Evolutionary conservation across 2,329 filamentous ascomycete species (phyloP), one percentile per base, ranked within the genome.

Genomic region (Ceratocystiopsis sp.): DNA sequence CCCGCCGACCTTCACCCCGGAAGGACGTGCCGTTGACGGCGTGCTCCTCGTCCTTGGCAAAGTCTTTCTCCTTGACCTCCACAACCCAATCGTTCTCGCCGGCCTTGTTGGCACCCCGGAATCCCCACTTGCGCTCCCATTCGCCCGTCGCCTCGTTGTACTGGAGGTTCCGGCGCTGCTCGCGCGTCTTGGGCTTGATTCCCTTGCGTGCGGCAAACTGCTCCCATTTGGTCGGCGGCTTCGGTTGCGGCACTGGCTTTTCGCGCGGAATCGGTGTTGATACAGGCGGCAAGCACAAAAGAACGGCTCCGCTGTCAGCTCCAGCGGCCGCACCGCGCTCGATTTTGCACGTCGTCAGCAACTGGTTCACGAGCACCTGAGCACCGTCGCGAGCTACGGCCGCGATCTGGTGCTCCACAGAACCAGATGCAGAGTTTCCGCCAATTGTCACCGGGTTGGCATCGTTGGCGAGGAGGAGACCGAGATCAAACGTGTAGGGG

Each of bases 151-250:
- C 76, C 62, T 93, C 84, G 61, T 96, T 85, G 60, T 80, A 96
- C 45, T 80, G 76, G 54, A 87, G 65, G 65, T 94, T 71, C 62
- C 69, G 61, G 49, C 77, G 72, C 61, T 78, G 71, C 58, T 91
- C 85, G 51, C 81, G 75, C 51, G 75, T 81, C 73, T 87, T 93
- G 62, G 78, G 77, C 66, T 82, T 84, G 65, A 98, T 96, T 44
- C 91, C 91, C 72, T 95, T 93, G 75, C 93, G 93, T 61, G 78
- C 81, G 38, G 91, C 91, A 66, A 98, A 98, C 56, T 80, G 76
- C 67, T 94, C 80, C 91, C 91, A 98, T 61, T 86, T 94, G 46
- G 89, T 96, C 52, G 80, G 80, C 45, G 79, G 68, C 65, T 87
- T 91, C 52, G 78, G 73, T 44, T 76, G 71, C 1, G 91, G 91